Evolutionary conservation across 2,329 filamentous ascomycete genomes (phyloP), one percentile per base, ranked within the genome.

Genomic region (Colletotrichum salicis): DNA sequence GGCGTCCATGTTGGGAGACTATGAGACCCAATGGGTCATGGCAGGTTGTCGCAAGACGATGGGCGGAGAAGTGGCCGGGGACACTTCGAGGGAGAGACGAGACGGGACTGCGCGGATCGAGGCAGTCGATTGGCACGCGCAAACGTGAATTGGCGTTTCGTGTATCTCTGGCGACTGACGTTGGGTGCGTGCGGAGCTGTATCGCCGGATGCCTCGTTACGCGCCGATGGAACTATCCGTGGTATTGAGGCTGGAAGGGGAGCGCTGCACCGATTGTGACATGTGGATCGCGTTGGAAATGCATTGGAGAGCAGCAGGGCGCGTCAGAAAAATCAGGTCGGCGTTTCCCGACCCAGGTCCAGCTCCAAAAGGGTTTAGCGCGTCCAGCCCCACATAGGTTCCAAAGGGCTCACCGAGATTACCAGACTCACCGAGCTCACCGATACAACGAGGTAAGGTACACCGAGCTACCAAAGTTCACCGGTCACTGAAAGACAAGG

Each of bases 1-100:
- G 64, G 78, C 75, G 77, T 87, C 86, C 87, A 89, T 89, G 51
- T 24, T 72, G 67, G 52, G 56, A 57, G 64, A 24, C 35, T 70
- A 63, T 22, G 31, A 72, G 48, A 71, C 70, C 67, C 70, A 71
- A 71, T 71, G 61, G 70, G 24, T 71, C 70, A 72, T 72, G 31
- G 67, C 56, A 72, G 29, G 70, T 64, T 52, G 67, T 72, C 67
- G 70, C 70, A 72, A 66, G 57, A 60, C 70, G n/a, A 54, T 41
- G 37, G 33, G 37, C 27, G 27, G 35, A 33, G 66, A 33, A 48
- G 60, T 7, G 41, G 33, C 51, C 31, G 37, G 37, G 37, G 33
- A 68, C 59, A 62, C 59, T 64, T 71, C 64, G 41, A 65, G 61
- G 41, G 33, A 37, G 51, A 29, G 35, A 24, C 29, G 59, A 22